Base-by-base conservation (phyloP, 768 basidiomycete genomes). In the Macrolepiota dolichaula region DNA sequence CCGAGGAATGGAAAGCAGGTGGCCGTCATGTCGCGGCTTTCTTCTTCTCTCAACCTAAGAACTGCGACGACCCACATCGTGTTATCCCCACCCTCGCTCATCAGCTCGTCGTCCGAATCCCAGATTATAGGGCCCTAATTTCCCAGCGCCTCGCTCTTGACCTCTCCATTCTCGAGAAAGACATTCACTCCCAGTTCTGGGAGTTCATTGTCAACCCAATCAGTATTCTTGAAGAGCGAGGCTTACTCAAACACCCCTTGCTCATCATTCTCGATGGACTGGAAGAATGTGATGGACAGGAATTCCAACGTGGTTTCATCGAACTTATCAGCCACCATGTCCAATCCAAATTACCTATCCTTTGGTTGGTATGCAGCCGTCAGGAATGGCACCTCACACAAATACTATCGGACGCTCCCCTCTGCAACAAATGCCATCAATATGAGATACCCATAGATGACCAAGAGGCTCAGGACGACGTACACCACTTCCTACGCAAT, bases 41-140 rank as follows among this genome's bases (percentile, higher is more conserved):
- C 37, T 63, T 59, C 27, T 56, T 63, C 36, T 58, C 57, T 3
- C 22, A 49, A 29, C 47, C 36, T 2, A 58, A 51, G 46, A 37
- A 32, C 5, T 52, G 38, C 25, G 36, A 53, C 25, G n/a, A 35
- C 9, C 50, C 51, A 19, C 35, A n/a, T 19, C 9, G 32, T 10
- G 19, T 62, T 17, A 47, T 62, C 24, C 37, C 56, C 13, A 46
- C 62, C 11, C 46, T 62, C 13, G 62, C 40, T n/a, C 49, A 62
- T 25, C 62, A 62, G 32, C 51, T 62, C n/a, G 19, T 35, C 4
- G 19, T 47, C 32, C 38, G 17, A 13, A 25, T 4, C 12, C 40
- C 56, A 1, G 10, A 9, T 1, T 44, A 57, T 13, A 38, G 46
- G 10, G n/a, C 19, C 6, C 7, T 24, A 4, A 37, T 57, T 32